Conservation (phyloP, 495 filamentous ascomycete species). For the Peziza echinospora region DNA sequence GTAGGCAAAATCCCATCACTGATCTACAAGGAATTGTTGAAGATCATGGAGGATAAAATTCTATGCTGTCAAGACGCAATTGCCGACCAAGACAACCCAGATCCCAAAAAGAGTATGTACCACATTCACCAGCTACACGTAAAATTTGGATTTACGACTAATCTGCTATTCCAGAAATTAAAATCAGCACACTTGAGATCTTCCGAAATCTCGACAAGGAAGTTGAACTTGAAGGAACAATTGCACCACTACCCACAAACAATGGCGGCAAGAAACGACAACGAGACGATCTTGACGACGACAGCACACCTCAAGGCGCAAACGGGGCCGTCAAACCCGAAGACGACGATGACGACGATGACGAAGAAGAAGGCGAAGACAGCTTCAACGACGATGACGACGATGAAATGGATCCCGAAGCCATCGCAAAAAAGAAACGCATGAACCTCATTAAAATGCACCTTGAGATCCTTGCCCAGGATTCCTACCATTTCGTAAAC, state of each 20-base stretch:
- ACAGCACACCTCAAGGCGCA: slow-evolving; percentile 18
- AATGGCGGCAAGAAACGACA: slow-evolving; percentile 22
- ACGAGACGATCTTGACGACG: slow-evolving; percentile 13
- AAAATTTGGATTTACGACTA: neutral
- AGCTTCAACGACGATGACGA: slow-evolving; percentile 20
- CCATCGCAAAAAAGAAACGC: slow-evolving; percentile 21
- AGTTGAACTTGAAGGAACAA: slow-evolving; percentile 18
- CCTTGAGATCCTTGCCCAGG: slow-evolving; percentile 49
- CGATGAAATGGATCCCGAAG: slow-evolving; percentile 20
- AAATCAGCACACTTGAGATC: slow-evolving; percentile 19
- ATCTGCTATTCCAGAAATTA: slow-evolving; percentile 11
- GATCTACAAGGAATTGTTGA: slow-evolving; percentile 55
- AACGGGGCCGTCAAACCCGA: slow-evolving; percentile 7
- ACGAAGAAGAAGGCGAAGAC: slow-evolving; percentile 24
- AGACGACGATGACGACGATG: slow-evolving; percentile 22
- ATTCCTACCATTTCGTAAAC: slow-evolving; percentile 44
- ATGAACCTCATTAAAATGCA: slow-evolving; percentile 48
- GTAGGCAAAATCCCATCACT: slow-evolving; percentile 42
- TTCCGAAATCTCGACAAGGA: slow-evolving; percentile 13
- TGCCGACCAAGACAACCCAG: slow-evolving; percentile 33
- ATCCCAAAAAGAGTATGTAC: slow-evolving; percentile 16
- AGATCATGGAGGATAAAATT: slow-evolving; percentile 42
- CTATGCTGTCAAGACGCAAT: slow-evolving; percentile 39
- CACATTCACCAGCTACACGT: neutral
- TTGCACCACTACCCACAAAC: slow-evolving; percentile 16